Evolutionary conservation across 2,329 filamentous ascomycete species (phyloP), one percentile per base, ranked within the genome.

Genomic region (Claviceps capensis): DNA sequence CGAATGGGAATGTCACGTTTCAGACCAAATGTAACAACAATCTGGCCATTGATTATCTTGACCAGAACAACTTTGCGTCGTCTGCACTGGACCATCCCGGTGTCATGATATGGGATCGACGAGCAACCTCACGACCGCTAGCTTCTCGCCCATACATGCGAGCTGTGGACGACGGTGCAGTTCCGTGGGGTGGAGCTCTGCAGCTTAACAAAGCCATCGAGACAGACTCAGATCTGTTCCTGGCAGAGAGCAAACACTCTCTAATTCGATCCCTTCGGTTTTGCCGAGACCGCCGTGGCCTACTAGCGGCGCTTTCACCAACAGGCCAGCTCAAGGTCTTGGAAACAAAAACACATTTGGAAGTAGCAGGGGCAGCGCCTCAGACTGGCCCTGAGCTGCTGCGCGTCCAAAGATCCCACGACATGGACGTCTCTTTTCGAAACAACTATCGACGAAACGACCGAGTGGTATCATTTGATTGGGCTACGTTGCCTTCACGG

Each of bases 61-160:
- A 94, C 59, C 81, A 84, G 57, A 89, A 93, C 59, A 91, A 89
- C 65, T 91, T 93, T 68, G 82, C 87, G 1, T 90, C 87, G 1
- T 88, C 86, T 14, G 83, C 84, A 2, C 70, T 87, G 13, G 85
- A 87, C 53, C 82, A 87, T 48, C 83, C 86, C 0, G 81, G 81
- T 7, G 75, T 91, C 49, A 82, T 85, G 64, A 75, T 91, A 36
- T 91, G 86, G 86, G 86, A 91, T 62, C 79, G 83, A 26, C 81
- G 86, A 44, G 77, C 76, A n/a, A 74, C 72, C 13, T 71, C 70
- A 19, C 74, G 77, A 11, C 67, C 73, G 1, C 65, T 74, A 11
- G 75, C 76, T 8, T 81, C 78, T 11, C 66, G 72, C 13, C 66
- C 69, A 14, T 85, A 84, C 57, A 59, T 74, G 14, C 72, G 79